Base-by-base conservation (phyloP, 805 yeast genomes). In the Nakazawaea anatomiae region DNA sequence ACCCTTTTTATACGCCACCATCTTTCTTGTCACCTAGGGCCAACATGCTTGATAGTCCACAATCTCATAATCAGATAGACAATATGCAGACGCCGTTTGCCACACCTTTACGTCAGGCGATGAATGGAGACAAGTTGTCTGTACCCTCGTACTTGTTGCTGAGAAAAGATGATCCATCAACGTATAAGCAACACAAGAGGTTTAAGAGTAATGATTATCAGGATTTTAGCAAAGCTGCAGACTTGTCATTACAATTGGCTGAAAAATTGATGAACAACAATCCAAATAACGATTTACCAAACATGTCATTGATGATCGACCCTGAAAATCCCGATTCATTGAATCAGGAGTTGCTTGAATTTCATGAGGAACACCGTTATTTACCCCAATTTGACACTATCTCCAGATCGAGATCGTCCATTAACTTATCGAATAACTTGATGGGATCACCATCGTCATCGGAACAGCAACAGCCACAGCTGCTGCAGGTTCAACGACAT, bases 361-460 rank as follows among this genome's bases (percentile, higher is more conserved):
- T 29, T 52, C 62, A 46, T 63, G 62, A 29, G 54, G 39, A 42
- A 40, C 39, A 32, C 11, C 46, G 46, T 4, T 28, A 5, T 14
- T 12, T 25, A n/a, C 44, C 12, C 6, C 31, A 30, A 4, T 38
- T 39, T 40, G 31, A 30, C 12, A 30, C 42, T 5, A 46, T 32
- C 18, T 52, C 58, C n/a, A 65, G 74, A 53, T 78, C 84, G 8
- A 74, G 75, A 52, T 78, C 83, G 4, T 72, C 80, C 7, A 69
- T 77, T 35, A 80, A 80, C 58, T 65, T 82, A 48, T 76, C 82
- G n/a, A 72, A 78, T 31, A 77, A 78, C 51, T 31, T 50, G 18
- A 28, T 39, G 29, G 25, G 12, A 25, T 25, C 39, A 18, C 47
- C 36, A 4, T 34, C 48, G 11, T 9, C 5, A 8, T 18, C 47